Percentiles rank a stretch among this genome's conserved stretches.
phyloP scores from a whole-genome alignment of 1,284 basidiomycete species.

The Ustilago vetiveriae region DNA sequence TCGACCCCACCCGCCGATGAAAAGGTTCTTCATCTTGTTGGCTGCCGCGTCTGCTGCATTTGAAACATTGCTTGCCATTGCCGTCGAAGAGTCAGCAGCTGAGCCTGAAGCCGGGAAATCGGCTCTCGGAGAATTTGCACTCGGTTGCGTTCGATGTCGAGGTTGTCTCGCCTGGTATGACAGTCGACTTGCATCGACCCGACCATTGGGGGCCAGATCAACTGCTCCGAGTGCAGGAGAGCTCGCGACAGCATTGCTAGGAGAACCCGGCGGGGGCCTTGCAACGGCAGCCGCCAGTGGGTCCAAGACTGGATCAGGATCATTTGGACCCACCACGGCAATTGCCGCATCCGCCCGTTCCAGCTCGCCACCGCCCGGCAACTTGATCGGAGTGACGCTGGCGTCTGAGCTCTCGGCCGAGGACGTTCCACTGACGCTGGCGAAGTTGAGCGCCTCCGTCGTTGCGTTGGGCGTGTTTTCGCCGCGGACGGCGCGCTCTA shows the following conservation, averaged over 20 bases:
- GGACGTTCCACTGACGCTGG: not conserved
- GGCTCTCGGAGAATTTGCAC: conserved; percentile 1
- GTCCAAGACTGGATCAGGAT: conserved; percentile 36
- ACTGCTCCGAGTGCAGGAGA: conserved; percentile 32
- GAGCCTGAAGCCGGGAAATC: conserved; percentile 1
- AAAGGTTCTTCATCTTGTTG: conserved; percentile 48
- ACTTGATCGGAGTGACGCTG: not conserved
- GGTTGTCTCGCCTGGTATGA: conserved; percentile 34
- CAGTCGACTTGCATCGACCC: conserved; percentile 19
- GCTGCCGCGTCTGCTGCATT: conserved; percentile 37
- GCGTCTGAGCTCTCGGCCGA: not conserved
- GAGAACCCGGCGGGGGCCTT: not conserved
- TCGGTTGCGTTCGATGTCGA: conserved; percentile 7
- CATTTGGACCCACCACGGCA: conserved; percentile 31
- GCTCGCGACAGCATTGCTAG: not conserved
- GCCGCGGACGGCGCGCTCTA: conserved; percentile 41
- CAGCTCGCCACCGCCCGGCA: conserved; percentile 24
- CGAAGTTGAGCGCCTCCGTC: conserved; percentile 7
- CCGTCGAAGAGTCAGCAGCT: conserved; percentile 9
- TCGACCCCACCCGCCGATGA: conserved; percentile 54
- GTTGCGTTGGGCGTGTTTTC: conserved; percentile 4
- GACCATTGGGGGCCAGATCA: conserved; percentile 19
- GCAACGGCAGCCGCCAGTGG: conserved; percentile 19
- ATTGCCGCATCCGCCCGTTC: conserved; percentile 25
- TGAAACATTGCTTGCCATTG: conserved; percentile 26